Evolutionary conservation across 352 stramenopile species (phyloP).

Genomic region (Phytophthora capsici): DNA sequence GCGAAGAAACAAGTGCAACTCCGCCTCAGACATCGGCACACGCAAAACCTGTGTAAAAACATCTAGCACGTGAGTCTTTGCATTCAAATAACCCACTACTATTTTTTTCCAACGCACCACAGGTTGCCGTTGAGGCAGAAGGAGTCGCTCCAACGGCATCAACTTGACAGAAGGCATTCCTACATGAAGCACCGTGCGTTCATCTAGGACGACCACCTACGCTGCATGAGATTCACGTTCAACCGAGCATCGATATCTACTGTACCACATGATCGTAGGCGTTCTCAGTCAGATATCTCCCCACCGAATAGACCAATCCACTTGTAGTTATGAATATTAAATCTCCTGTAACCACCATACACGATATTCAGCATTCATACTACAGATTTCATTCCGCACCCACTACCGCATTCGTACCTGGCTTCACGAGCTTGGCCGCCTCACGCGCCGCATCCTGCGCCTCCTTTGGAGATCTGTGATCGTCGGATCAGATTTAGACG

Average conservation of each 20-base stretch:
- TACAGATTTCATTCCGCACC: not conserved
- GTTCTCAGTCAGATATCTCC: constrained; percentile 64
- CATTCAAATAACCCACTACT: not conserved
- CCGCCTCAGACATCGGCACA: constrained; percentile 48
- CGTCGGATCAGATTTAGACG: not conserved
- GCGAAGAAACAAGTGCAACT: constrained; percentile 63
- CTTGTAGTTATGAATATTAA: constrained; percentile 84
- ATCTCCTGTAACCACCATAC: constrained; percentile 47
- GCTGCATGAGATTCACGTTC: not conserved
- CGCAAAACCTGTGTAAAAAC: constrained; percentile 55
- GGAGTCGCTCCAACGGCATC: constrained; percentile 68
- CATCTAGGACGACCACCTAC: constrained; percentile 71
- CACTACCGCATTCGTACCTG: constrained; percentile 42
- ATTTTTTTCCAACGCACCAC: constrained; percentile 45
- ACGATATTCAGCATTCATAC: constrained; percentile 2
- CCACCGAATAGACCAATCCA: constrained; percentile 73
- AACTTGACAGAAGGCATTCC: constrained; percentile 59
- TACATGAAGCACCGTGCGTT: constrained; percentile 67
- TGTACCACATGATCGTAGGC: constrained; percentile 79
- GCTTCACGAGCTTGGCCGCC: constrained; percentile 64
- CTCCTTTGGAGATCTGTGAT: constrained; percentile 56
- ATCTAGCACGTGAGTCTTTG: constrained; percentile 3
- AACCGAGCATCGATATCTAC: not conserved
- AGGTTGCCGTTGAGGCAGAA: constrained; percentile 73
- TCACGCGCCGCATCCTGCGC: constrained; percentile 65